A percentile compares a stretch with the other conserved stretches of the same genome.
These are phyloP conservation scores for Cytospora mali DNA, from an alignment of 2,329 filamentous ascomycete species.

Conservation along the genomic window DNA sequence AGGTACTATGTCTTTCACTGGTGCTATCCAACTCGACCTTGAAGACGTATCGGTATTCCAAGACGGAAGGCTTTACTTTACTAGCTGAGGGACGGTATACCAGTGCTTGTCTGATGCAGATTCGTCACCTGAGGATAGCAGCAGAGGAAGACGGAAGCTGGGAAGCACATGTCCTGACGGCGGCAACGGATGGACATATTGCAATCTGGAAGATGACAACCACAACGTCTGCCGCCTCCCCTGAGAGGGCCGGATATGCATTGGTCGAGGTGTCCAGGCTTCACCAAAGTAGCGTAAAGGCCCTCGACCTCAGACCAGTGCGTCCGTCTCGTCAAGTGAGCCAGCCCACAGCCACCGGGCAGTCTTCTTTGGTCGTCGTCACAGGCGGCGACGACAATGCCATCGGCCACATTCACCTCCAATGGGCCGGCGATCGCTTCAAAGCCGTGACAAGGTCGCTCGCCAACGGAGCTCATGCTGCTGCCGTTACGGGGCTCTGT, in stretches of 20 bases:
- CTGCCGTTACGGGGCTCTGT: conserved; percentile 65
- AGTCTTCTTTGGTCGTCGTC: conserved; percentile 51
- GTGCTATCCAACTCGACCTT: conserved; percentile 83
- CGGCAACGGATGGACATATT: conserved; percentile 80
- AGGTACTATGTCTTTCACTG: conserved; percentile 64
- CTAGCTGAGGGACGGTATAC: conserved; percentile 63
- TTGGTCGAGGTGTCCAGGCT: conserved; percentile 47
- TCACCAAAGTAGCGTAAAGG: conserved; percentile 84
- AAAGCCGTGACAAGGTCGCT: conserved; percentile 33
- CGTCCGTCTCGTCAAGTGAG: conserved; percentile 1
- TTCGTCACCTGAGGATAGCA: conserved; percentile 45
- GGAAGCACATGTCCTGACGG: conserved; percentile 58
- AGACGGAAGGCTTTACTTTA: conserved; percentile 47
- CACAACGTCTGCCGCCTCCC: conserved; percentile 3
- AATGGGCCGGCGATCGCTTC: conserved; percentile 36
- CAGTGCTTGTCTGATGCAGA: conserved; percentile 75
- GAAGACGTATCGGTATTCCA: conserved; percentile 58
- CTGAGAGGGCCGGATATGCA: conserved; percentile 31
- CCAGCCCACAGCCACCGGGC: conserved; percentile 32
- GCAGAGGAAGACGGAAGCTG: conserved; percentile 29
- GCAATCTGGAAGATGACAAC: conserved; percentile 55
- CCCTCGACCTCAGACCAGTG: conserved; percentile 47
- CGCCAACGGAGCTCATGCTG: conserved; percentile 66
- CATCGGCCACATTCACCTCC: conserved; percentile 57
- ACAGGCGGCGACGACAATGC: conserved; percentile 91